Percentiles rank a stretch among this genome's conserved stretches.
Conservation (phyloP, 2,329 filamentous ascomycete genomes). For the Fusarium azukiicola region DNA sequence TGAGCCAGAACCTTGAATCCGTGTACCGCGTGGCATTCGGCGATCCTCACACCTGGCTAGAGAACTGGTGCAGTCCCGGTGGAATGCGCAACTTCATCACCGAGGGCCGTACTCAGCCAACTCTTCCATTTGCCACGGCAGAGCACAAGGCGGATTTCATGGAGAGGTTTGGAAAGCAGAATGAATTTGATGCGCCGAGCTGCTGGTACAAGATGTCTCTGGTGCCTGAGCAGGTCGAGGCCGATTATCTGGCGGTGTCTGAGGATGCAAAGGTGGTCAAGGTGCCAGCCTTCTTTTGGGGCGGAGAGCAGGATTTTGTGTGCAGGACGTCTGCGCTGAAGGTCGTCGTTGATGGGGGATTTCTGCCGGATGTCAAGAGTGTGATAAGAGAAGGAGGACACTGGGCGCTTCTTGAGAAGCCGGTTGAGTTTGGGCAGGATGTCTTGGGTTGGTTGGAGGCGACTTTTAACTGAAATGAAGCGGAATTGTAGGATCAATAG, state of each 20-base stretch:
- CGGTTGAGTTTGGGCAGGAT: constrained; percentile 51
- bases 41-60: constrained; percentile 55
- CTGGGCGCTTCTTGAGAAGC: constrained; percentile 57
- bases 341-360: constrained; percentile 42
- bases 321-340: constrained; percentile 49
- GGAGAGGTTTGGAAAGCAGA: constrained; percentile 47
- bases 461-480: constrained; percentile 3
- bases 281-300: constrained; percentile 55
- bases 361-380: constrained; percentile 53
- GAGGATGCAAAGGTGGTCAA: constrained; percentile 45
- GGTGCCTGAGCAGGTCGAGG: constrained; percentile 46
- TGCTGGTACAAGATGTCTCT: constrained; percentile 55
- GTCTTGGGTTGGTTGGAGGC: constrained; percentile 45
- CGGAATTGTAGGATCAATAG: not conserved
- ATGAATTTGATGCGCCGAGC: constrained; percentile 54
- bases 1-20: constrained; percentile 63
- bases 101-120: constrained; percentile 47
- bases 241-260: constrained; percentile 40
- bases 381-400: constrained; percentile 54
- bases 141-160: constrained; percentile 53
- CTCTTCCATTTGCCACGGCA: constrained; percentile 53
- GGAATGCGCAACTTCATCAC: constrained; percentile 56
- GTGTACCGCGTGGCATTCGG: constrained; percentile 61
- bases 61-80: constrained; percentile 61
- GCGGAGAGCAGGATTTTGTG: constrained; percentile 53